Evolutionary conservation across 1,139 yeast genomes (phyloP), one percentile per base, ranked within the genome.

Genomic region (Magnusiomyces fungicola): DNA sequence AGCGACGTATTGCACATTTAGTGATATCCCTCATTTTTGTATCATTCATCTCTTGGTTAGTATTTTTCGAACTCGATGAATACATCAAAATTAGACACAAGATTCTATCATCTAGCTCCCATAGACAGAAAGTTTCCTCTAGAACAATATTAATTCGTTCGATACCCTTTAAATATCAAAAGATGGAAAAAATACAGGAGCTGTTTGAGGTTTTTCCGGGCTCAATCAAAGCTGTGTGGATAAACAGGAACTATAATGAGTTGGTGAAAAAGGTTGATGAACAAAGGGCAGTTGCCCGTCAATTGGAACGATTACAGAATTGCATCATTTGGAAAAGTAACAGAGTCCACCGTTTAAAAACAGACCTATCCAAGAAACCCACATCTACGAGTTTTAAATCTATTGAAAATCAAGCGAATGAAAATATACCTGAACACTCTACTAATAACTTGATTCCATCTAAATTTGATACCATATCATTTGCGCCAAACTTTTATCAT

Each of bases 141-240:
- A 58, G 58, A 3, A 63, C 68, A 1, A 48, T 65, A 2, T 53
- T 65, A 19, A 53, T 65, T 21, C 58, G 58, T 27, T 57, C 58
- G 1, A 46, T 65, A 6, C 57, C 64, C 3, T 41, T 51, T 1
- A 51, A 52, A 23, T 55, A 45, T 25, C 36, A 42, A 23, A 16
- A 40, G 12, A 46, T 47, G 23, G 41, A 46, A n/a, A 45, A 40
- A 24, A 23, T 44, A 40, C 21, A 39, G 9, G 49, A 55, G 6
- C 48, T 57, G 18, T 61, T 60, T 40, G 46, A 49, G 1, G 48
- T 53, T 5, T 52, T 61, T n/a, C 57, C 66, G 1, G 60, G 57
- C 2, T 58, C 59, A 2, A 53, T 65, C 12, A 50, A 51, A 19
- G 55, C 52, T 6, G 52, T 65, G 0, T 65, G 69, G 69, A 54